These are phyloP conservation scores for Pseudogymnoascus sp. DNA, from an alignment of 2,329 filamentous ascomycete genomes.

Conservation along the genomic window DNA sequence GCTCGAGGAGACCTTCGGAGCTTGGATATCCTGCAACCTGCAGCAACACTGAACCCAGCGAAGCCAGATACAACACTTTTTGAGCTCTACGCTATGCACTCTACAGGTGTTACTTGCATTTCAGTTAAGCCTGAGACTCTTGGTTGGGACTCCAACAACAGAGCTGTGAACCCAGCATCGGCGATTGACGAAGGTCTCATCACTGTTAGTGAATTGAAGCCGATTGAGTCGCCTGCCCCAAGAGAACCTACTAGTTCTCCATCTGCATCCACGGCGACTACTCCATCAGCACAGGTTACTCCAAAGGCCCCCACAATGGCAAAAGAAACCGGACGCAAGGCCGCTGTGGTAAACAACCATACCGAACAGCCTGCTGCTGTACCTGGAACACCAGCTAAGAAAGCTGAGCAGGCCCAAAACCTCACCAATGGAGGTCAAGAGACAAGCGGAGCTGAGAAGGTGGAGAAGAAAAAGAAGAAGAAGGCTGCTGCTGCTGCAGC, in stretches of 20 bases:
- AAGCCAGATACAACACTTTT: conserved; percentile 76
- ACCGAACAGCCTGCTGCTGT: conserved; percentile 16
- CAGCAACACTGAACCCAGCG: conserved; percentile 50
- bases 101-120: conserved; percentile 87
- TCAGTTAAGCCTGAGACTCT: conserved; percentile 82
- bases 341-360: conserved; percentile 18
- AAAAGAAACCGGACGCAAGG: conserved; percentile 25
- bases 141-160: conserved; percentile 86
- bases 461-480: conserved; percentile 63
- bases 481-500: conserved; percentile 44
- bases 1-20: conserved; percentile 83
- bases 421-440: conserved; percentile 22
- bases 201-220: conserved; percentile 57
- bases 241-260: conserved; percentile 7
- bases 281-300: conserved; percentile 3
- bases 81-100: conserved; percentile 96
- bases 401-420: conserved; percentile 23
- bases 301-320: conserved; percentile 16
- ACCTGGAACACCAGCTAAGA: conserved; percentile 30
- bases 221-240: conserved; percentile 38
- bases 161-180: conserved; percentile 72
- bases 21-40: conserved; percentile 75
- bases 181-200: conserved; percentile 69
- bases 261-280: neutral
- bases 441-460: conserved; percentile 42